A percentile compares a stretch with the other conserved stretches of the same genome.
These are phyloP conservation scores for Trypanosoma scelopori DNA, from an alignment of 208 protist species.

Conservation along the genomic window DNA sequence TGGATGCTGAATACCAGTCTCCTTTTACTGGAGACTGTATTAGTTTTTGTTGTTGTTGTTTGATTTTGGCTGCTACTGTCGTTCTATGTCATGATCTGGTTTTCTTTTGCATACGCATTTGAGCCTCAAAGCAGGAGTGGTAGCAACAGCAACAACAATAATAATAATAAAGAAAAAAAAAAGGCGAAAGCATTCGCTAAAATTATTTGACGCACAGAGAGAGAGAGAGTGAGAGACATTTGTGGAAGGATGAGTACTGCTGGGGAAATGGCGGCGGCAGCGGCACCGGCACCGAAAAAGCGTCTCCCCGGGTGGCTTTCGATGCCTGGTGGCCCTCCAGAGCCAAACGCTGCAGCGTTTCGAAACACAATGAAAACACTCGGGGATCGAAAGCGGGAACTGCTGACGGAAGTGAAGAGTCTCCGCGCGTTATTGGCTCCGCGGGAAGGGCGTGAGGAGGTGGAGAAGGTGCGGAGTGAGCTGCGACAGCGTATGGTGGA, in stretches of 20 bases:
- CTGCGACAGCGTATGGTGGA: constrained; percentile 43
- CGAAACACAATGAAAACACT: constrained; percentile 43
- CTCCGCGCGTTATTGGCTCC: constrained; percentile 51
- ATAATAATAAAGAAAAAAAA: constrained; percentile 1
- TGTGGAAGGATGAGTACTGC: neutral
- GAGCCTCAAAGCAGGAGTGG: no score
- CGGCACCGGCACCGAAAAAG: constrained; percentile 1
- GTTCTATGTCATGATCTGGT: no score
- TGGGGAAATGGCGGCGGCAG: neutral
- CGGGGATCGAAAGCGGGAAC: constrained; percentile 36
- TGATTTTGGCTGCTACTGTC: neutral
- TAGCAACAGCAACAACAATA: no score
- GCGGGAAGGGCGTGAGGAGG: constrained; percentile 32
- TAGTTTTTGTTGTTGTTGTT: neutral
- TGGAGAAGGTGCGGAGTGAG: constrained; percentile 42
- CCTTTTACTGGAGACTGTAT: no score
- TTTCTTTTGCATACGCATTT: no score
- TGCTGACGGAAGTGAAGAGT: constrained; percentile 60
- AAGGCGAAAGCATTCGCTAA: neutral
- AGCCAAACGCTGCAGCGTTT: constrained; percentile 48
- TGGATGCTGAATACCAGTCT: no score
- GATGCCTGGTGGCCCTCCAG: constrained; percentile 48
- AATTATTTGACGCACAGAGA: neutral
- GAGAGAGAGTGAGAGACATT: neutral
- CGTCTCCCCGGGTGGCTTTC: constrained; percentile 56